These are phyloP conservation scores for Globisporangium cylindrosporum DNA, from an alignment of 352 stramenopile species.

Conservation along the genomic window DNA sequence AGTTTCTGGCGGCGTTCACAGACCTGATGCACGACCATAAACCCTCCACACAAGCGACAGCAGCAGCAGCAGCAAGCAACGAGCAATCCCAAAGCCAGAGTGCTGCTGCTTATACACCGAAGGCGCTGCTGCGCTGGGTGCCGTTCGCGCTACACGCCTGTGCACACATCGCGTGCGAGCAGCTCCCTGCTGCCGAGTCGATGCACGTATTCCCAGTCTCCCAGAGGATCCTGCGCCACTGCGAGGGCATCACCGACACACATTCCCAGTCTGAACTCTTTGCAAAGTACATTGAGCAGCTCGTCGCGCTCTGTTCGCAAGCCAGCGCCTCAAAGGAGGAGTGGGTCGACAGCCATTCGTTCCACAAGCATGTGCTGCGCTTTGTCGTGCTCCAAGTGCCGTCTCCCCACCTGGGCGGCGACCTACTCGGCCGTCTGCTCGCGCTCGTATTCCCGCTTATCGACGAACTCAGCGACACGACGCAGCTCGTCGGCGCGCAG, in stretches of 20 bases:
- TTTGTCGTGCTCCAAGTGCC: constrained; percentile 50
- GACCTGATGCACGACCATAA: neutral
- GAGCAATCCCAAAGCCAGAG: neutral
- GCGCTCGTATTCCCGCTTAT: constrained; percentile 78
- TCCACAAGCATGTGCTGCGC: constrained; percentile 58
- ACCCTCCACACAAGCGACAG: neutral
- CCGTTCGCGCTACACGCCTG: constrained; percentile 37
- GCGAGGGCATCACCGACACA: constrained; percentile 16
- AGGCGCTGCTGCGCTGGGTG: constrained; percentile 32
- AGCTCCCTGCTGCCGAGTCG: constrained; percentile 24
- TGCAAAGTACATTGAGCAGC: constrained; percentile 29
- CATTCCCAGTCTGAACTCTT: constrained; percentile 20
- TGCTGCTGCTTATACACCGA: neutral
- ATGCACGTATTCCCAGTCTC: constrained; percentile 24
- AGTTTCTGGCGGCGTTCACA: constrained; percentile 24
- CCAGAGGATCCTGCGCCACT: constrained; percentile 23
- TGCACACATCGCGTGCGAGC: constrained; percentile 28
- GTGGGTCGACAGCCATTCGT: constrained; percentile 45
- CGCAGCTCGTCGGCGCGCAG: constrained; percentile 54
- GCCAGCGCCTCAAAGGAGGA: constrained; percentile 54
- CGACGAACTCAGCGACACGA: constrained; percentile 63
- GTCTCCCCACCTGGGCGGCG: constrained; percentile 60
- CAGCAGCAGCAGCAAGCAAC: neutral
- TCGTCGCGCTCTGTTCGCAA: constrained; percentile 48
- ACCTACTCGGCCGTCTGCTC: constrained; percentile 69